Evolutionary conservation across 257 asterid genomes (phyloP).

Genomic region (Apocynum venetum): DNA sequence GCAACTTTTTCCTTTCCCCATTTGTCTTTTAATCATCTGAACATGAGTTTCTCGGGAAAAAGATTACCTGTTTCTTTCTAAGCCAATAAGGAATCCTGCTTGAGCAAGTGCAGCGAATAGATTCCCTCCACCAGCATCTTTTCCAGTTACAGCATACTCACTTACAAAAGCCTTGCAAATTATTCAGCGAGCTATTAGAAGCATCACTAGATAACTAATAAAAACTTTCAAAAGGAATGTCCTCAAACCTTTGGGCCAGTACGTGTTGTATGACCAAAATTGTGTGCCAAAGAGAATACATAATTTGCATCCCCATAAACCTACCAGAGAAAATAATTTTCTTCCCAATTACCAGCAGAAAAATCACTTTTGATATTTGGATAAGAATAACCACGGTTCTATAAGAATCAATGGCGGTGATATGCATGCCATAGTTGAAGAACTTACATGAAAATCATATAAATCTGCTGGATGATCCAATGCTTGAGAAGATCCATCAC

Average conservation of each 20-base stretch:
- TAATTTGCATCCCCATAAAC: conserved; percentile 56
- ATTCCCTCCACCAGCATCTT: conserved; percentile 78
- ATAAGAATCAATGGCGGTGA: not conserved
- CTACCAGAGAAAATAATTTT: conserved; percentile 27
- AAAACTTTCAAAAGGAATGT: conserved; percentile 1
- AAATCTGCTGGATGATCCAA: conserved; percentile 89
- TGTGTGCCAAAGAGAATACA: conserved; percentile 46
- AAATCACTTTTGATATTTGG: not conserved
- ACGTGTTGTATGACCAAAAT: conserved; percentile 54
- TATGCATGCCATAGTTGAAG: not conserved
- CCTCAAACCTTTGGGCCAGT: conserved; percentile 74
- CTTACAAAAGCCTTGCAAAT: conserved; percentile 83
- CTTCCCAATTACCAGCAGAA: conserved; percentile 2
- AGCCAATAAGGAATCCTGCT: conserved; percentile 88
- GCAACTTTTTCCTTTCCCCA: no score
- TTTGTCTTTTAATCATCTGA: not conserved
- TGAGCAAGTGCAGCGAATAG: conserved; percentile 84
- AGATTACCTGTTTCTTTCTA: conserved; percentile 68
- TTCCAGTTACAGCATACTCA: conserved; percentile 87
- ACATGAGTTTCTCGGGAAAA: not conserved
- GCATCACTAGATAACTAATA: conserved; percentile 11
- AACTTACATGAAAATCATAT: conserved; percentile 77
- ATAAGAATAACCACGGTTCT: not conserved
- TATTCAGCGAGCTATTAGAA: not conserved
- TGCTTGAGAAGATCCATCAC: conserved; percentile 66